Evolutionary conservation across 169 alveolate genomes (phyloP).

Genomic region (Plasmodium relictum): DNA sequence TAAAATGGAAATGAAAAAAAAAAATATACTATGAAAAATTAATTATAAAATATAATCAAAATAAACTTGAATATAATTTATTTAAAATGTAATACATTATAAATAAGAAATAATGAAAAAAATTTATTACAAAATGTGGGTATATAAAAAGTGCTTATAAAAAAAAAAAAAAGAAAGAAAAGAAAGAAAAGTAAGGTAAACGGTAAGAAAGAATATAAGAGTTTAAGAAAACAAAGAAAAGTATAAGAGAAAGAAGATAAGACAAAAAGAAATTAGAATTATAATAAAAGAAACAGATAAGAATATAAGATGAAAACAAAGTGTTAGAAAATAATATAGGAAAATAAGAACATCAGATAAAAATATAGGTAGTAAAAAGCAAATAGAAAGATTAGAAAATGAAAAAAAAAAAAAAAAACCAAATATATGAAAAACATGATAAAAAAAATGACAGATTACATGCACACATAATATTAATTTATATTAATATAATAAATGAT

Average conservation of each 20-base stretch:
- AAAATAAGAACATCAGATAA: not conserved
- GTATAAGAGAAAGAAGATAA: not conserved
- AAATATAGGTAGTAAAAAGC: not conserved
- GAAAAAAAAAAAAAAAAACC: not conserved
- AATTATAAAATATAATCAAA: too few relatives aligned
- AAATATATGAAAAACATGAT: not conserved
- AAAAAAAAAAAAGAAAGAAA: too few relatives aligned
- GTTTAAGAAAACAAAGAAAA: slow-evolving; percentile 25
- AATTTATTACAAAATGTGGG: too few relatives aligned
- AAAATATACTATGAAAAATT: too few relatives aligned
- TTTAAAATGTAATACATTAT: too few relatives aligned
- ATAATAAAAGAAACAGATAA: not conserved
- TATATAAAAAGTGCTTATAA: too few relatives aligned
- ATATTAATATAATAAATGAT: slow-evolving; percentile 20
- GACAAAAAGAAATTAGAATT: too few relatives aligned
- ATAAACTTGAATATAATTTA: too few relatives aligned
- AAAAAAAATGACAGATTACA: not conserved
- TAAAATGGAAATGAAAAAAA: slow-evolving; percentile 1
- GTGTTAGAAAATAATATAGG: not conserved
- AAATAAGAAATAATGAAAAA: too few relatives aligned
- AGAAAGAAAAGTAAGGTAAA: not conserved
- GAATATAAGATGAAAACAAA: not conserved
- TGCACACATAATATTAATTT: not conserved
- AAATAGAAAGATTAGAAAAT: slow-evolving; percentile 3
- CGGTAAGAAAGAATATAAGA: slow-evolving; percentile 22